Evolutionary conservation across 179 eudicot species (phyloP), one percentile per base, ranked within the genome.

Genomic region (Vitellaria paradoxa): DNA sequence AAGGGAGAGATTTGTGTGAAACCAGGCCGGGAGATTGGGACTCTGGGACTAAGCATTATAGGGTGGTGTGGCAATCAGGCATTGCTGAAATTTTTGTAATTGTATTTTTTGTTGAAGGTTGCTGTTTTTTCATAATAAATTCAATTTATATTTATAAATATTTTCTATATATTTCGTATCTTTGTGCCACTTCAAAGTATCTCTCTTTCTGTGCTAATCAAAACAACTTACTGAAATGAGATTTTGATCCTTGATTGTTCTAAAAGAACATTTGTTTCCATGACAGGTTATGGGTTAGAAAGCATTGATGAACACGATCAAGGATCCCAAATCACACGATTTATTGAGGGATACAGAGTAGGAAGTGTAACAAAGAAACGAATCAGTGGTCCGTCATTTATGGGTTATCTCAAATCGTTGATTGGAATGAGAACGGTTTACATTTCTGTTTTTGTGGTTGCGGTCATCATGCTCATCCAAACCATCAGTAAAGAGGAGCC

Each of bases 281-380:
- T 26, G 50, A 66, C 83, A 96, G 99, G 97, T 96, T 13, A 81
- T 84, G 73, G 99, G 93, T 62, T 92, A 40, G 99, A 96, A 46
- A 86, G 88, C 81, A 81, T 93, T 15, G 84, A 81, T 67, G 96
- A 86, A 76, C 89, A 88, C 17, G 93, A 96, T 82, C 87, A 85
- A 50, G 96, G 93, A 67, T 81, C 87, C 45, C 88, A 91, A 75
- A 88, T 93, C 71, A 87, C 97, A 45, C 86, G 73, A 30, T 93
- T 96, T 84, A 91, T 90, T 20, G 92, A 90, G 84, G 96, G 97
- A 69, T 96, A 88, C 75, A 88, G 88, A 89, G 90, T 88, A 82
- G 98, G 99, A 86, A 90, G 72, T 63, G 91, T 86, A 45, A 84
- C 85, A 53, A 73, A 83, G 67, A 90, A 92, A 72, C 85, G 75